Evolutionary conservation across 257 asterid species (phyloP).

Genomic region (Ballota nigra): DNA sequence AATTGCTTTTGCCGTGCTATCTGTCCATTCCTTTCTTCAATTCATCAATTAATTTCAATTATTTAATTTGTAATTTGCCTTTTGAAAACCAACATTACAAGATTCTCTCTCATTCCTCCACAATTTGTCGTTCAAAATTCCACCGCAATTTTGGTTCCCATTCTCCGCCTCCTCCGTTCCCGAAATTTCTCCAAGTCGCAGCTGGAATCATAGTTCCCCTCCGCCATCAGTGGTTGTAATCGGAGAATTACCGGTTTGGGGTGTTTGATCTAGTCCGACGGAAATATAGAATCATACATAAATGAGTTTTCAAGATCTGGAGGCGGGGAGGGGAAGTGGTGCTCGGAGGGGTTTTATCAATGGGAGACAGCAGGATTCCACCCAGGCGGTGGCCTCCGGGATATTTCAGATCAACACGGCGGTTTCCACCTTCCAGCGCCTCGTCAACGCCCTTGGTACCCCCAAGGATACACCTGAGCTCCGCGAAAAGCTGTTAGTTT

Average conservation of each 20-base stretch:
- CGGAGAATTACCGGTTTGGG: conserved; percentile 20
- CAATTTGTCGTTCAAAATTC: not conserved
- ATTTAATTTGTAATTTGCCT: no score
- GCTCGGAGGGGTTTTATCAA: conserved; percentile 48
- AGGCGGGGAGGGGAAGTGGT: conserved; percentile 64
- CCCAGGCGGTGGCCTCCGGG: conserved; percentile 90
- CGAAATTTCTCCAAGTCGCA: conserved; percentile 7
- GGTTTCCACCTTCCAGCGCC: conserved; percentile 83
- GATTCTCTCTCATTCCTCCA: not conserved
- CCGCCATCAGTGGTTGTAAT: not conserved
- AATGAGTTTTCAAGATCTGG: conserved; percentile 93
- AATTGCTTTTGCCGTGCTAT: not conserved
- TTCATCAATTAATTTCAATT: not conserved
- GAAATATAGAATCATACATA: conserved; percentile 5
- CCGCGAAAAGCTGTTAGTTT: conserved; percentile 80
- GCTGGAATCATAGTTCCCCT: conserved; percentile 18
- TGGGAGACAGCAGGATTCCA: conserved; percentile 77
- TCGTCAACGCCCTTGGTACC: conserved; percentile 87
- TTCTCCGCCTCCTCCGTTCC: conserved; percentile 14
- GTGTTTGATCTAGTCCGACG: conserved; percentile 16
- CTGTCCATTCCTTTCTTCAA: not conserved
- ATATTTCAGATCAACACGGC: conserved; percentile 85
- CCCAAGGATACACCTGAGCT: conserved; percentile 94
- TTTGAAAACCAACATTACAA: no score
- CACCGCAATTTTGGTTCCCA: conserved; percentile 12